Percentiles rank a stretch among this genome's conserved stretches.
Evolutionary conservation across 108 stramenopile genomes (phyloP).

Genomic region (Mediolabrus comicus): DNA sequence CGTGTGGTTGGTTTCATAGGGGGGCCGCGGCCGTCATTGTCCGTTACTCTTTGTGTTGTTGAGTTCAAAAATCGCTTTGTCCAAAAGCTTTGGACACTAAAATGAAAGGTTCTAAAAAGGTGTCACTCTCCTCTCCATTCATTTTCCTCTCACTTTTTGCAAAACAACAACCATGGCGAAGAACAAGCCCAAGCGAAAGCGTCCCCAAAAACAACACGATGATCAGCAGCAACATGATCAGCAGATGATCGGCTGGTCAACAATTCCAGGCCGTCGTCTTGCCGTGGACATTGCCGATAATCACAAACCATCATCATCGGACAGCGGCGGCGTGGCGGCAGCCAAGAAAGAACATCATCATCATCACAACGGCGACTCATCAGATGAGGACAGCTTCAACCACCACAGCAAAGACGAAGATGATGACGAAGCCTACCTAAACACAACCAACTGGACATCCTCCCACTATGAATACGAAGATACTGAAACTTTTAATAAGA

Average conservation of each 20-base stretch:
- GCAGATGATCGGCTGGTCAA: background rate
- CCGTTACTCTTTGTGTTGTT: too few relatives aligned
- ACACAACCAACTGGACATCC: slow-evolving; percentile 23
- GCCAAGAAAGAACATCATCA: background rate
- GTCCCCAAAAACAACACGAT: too few relatives aligned
- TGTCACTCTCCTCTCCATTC: too few relatives aligned
- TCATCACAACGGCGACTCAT: too few relatives aligned
- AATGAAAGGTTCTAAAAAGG: too few relatives aligned
- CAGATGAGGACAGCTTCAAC: background rate
- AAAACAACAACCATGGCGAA: slow-evolving; percentile 4
- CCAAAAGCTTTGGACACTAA: too few relatives aligned
- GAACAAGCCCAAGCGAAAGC: slow-evolving; percentile 2
- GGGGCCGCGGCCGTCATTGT: too few relatives aligned
- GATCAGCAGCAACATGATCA: too few relatives aligned
- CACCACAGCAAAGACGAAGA: too few relatives aligned
- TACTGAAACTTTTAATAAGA: background rate
- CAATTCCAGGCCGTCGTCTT: background rate
- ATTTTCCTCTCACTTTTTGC: background rate
- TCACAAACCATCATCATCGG: background rate
- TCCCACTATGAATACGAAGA: slow-evolving; percentile 19
- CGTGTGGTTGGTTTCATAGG: too few relatives aligned
- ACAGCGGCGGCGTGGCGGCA: background rate
- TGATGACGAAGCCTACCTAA: background rate
- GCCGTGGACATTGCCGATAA: background rate
- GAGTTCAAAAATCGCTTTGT: too few relatives aligned